A percentile compares a stretch with the other conserved stretches of the same genome.
Conservation (phyloP, 768 basidiomycete species). For the Mycena galopus region DNA sequence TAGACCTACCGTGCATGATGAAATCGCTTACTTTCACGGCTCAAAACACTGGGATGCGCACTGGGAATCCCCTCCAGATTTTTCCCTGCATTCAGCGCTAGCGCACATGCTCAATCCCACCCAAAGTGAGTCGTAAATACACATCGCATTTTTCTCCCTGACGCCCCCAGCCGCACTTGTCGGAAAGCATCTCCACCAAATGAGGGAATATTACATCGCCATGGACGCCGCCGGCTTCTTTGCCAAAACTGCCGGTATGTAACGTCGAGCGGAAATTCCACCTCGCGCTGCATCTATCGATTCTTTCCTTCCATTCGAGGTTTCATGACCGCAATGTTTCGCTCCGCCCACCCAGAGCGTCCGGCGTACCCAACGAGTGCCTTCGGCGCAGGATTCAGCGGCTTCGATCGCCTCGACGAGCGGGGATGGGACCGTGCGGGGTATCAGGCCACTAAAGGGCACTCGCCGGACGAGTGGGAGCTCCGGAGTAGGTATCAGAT, state of each 20-base stretch:
- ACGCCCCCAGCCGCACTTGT: conserved; percentile 17
- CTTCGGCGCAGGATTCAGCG: conserved; percentile 35
- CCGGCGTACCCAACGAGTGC: conserved; percentile 17
- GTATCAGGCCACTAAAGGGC: conserved; percentile 4
- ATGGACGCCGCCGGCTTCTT: conserved; percentile 36
- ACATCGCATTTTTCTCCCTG: not conserved
- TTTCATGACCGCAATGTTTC: not conserved
- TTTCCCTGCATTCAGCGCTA: conserved; percentile 7
- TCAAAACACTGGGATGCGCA: conserved; percentile 26
- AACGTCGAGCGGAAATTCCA: not conserved
- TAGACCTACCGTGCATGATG: conserved; percentile 5
- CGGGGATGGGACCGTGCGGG: conserved; percentile 34
- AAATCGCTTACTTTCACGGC: conserved; percentile 31
- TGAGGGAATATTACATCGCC: conserved; percentile 12
- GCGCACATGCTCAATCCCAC: not conserved
- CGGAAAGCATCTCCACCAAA: conserved; percentile 8
- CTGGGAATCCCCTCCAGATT: conserved; percentile 10
- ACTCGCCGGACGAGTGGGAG: conserved; percentile 24
- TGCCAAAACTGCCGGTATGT: conserved; percentile 13
- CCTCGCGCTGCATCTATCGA: not conserved
- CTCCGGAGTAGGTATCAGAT: conserved; percentile 28
- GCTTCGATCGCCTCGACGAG: conserved; percentile 31
- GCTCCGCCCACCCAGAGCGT: not conserved
- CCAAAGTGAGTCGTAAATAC: conserved; percentile 7
- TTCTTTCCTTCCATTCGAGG: not conserved